phyloP scores from a whole-genome alignment of 73 alveolate genomes.

The Stentor roeselii region DNA sequence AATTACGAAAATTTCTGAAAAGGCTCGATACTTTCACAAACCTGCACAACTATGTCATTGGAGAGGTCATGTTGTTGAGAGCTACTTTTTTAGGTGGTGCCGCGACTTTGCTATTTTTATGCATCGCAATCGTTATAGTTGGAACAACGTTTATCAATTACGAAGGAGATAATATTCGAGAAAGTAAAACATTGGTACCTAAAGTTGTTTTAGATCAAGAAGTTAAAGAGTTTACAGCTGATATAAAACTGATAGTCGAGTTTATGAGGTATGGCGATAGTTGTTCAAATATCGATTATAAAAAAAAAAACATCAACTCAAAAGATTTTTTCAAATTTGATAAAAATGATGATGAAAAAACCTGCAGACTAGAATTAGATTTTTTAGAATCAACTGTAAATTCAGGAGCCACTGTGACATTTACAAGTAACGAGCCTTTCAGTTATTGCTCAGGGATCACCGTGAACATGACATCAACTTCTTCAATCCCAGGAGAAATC shows the following conservation, averaged over 20 bases:
- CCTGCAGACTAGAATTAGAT: neutral
- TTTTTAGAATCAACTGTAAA: neutral
- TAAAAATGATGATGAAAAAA: neutral
- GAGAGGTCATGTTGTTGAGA: neutral
- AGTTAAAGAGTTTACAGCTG: neutral
- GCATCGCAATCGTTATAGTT: neutral
- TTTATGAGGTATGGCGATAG: conserved; percentile 7
- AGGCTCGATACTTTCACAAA: neutral
- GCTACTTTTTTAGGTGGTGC: neutral
- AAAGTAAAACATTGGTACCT: neutral
- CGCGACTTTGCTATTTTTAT: neutral
- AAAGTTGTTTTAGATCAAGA: conserved; percentile 13
- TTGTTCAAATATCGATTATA: neutral
- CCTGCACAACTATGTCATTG: neutral
- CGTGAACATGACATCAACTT: conserved; percentile 4
- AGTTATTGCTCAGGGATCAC: conserved; percentile 8
- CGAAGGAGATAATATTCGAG: neutral
- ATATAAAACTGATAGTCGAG: neutral
- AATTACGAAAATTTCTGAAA: neutral
- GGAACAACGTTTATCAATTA: neutral
- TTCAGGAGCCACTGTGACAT: neutral
- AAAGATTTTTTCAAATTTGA: too few relatives aligned
- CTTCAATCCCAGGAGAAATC: conserved; percentile 4
- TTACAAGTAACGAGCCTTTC: neutral
- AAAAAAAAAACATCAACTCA: neutral